These are phyloP conservation scores for Erythrophleum fordii DNA, from an alignment of 306 rosid species.

Conservation along the genomic window DNA sequence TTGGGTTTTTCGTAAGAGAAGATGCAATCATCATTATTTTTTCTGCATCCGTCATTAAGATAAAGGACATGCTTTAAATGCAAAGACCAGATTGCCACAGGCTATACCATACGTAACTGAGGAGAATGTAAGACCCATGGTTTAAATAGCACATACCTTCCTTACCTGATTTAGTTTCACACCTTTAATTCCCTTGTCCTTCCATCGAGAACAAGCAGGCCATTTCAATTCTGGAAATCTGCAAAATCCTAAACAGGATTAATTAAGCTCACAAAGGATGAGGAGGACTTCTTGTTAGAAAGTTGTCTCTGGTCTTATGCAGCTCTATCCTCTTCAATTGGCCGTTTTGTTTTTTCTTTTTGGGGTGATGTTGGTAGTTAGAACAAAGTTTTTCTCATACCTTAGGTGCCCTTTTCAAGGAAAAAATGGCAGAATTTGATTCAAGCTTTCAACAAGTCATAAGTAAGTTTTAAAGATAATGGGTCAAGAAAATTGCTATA, in stretches of 20 bases:
- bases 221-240: conserved; percentile 16
- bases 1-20: conserved; percentile 36
- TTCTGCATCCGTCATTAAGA: conserved; percentile 52
- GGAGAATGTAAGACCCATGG: conserved; percentile 46
- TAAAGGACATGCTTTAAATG: conserved; percentile 50
- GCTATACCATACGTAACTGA: conserved; percentile 19
- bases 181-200: conserved; percentile 26
- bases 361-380: neutral
- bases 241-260: neutral
- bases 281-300: neutral
- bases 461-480: too few species aligned
- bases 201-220: conserved; percentile 33
- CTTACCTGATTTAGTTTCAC: conserved; percentile 44
- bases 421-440: neutral
- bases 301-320: too few species aligned
- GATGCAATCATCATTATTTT: conserved; percentile 48
- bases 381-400: conserved; percentile 30
- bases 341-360: neutral
- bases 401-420: conserved; percentile 7
- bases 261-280: neutral
- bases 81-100: conserved; percentile 37
- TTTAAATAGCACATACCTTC: conserved; percentile 38
- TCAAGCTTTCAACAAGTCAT: neutral
- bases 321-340: neutral
- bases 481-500: neutral